Evolutionary conservation across 768 basidiomycete species (phyloP), one percentile per base, ranked within the genome.

Genomic region (Mycena metata): DNA sequence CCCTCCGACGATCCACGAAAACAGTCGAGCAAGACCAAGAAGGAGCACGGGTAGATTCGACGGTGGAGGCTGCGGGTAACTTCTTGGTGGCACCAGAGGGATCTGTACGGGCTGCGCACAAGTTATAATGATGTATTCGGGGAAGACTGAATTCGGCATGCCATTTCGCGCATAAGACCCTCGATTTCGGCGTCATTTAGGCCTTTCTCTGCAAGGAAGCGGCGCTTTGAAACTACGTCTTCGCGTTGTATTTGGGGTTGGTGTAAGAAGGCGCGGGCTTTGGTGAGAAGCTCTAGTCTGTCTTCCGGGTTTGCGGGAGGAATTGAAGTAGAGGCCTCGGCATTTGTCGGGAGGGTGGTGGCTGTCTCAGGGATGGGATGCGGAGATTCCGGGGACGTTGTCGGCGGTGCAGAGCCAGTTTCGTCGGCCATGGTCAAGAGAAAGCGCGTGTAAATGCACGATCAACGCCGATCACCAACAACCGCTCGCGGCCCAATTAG

Each of bases 201-300:
- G 1, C 93, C 93, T 73, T 94, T 94, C 72, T 92, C 91, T 0
- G 74, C 74, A 15, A 95, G 84, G 69, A 95, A 95, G 57, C 79
- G 78, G 10, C 88, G 86, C 74, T 92, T 92, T 3, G 86, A 84
- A 2, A 76, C 62, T 0, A 76, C 43, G 72, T 91, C 89, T 69
- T 93, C 89, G 51, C 85, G 77, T 15, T 83, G 82, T 23, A 92
- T 84, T 73, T 91, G 89, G 4, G 91, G 88, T 3, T 93, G 92
- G 13, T 77, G 77, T 17, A 95, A 81, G 75, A 95, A 94, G 13
- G 84, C 70, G 24, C 90, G 86, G 11, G 92, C 93, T 61, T 83
- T 86, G 36, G 81, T 60, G 19, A 90, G 70, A 21, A 90, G 80
- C 42, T 88, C 85, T 59, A 76, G 50, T 57, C 86, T 79, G 70